Evolutionary conservation across 495 filamentous ascomycete genomes (phyloP).

Genomic region (Friedmanniomyces endolithicus): DNA sequence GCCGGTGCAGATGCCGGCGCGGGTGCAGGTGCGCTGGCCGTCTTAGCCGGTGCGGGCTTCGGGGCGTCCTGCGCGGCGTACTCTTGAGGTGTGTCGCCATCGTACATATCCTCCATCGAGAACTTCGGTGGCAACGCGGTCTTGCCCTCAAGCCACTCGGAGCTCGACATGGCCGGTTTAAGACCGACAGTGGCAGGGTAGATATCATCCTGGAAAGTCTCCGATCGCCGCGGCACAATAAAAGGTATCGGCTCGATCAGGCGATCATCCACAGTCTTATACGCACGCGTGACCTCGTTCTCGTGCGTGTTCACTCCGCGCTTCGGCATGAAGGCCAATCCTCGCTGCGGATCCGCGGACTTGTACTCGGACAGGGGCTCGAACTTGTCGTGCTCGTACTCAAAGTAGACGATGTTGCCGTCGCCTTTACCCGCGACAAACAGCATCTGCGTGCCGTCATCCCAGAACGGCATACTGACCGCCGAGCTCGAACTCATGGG

Average conservation of each 20-base stretch:
- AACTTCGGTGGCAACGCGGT: slow-evolving; percentile 76
- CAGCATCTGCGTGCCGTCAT: slow-evolving; percentile 82
- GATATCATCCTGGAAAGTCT: slow-evolving; percentile 95
- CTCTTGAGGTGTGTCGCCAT: slow-evolving; percentile 64
- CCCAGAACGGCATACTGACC: slow-evolving; percentile 99
- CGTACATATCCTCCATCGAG: slow-evolving; percentile 81
- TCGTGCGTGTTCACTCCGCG: slow-evolving; percentile 90
- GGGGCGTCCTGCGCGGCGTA: slow-evolving; percentile 59
- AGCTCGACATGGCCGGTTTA: slow-evolving; percentile 64
- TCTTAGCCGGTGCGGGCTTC: slow-evolving; percentile 27
- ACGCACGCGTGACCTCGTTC: slow-evolving; percentile 89
- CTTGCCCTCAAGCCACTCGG: slow-evolving; percentile 80
- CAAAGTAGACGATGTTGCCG: slow-evolving; percentile 96
- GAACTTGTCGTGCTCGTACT: slow-evolving; percentile 95
- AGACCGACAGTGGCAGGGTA: slow-evolving; percentile 70
- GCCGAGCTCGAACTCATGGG: slow-evolving; percentile 88
- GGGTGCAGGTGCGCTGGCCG: no score
- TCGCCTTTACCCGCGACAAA: slow-evolving; percentile 96
- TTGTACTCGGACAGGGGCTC: slow-evolving; percentile 94
- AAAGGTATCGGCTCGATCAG: slow-evolving; percentile 97
- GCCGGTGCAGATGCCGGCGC: slow-evolving; percentile 31
- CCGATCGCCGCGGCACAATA: slow-evolving; percentile 87
- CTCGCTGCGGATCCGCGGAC: slow-evolving; percentile 84
- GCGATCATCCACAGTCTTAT: slow-evolving; percentile 87
- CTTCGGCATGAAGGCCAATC: slow-evolving; percentile 88